Conservation (phyloP, 164 flowering plant species). For the Annona squamosa region DNA sequence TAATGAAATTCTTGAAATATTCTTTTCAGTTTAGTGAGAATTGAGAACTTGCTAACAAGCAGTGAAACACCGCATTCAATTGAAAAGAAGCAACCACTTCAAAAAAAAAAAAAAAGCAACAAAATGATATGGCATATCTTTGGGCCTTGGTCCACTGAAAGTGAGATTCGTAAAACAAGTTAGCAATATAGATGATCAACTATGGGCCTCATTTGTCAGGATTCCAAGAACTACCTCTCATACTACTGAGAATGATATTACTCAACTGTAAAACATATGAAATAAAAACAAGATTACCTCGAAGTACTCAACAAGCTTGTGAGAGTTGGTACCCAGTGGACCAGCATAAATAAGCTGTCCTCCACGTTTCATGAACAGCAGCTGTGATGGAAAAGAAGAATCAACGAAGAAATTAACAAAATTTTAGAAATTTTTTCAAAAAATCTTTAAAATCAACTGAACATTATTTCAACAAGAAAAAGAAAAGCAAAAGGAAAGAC, state of each 20-base stretch:
- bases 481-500: constrained; percentile 9
- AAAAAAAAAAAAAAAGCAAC: too few species aligned
- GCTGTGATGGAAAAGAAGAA: constrained; percentile 35
- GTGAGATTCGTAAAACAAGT: background rate
- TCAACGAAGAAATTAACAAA: background rate
- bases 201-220: background rate
- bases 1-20: background rate
- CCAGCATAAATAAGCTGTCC: constrained; percentile 95
- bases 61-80: background rate
- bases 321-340: constrained; percentile 69
- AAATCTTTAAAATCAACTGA: background rate
- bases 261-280: background rate
- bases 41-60: background rate
- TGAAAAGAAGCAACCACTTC: background rate
- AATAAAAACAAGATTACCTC: constrained; percentile 42
- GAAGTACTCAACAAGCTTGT: constrained; percentile 66
- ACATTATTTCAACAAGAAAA: too few species aligned
- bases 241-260: background rate
- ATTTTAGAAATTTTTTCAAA: background rate
- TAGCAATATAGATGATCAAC: background rate
- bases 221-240: background rate
- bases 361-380: constrained; percentile 91
- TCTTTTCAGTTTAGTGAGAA: background rate
- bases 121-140: background rate
- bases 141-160: background rate